Evolutionary conservation across 2,329 filamentous ascomycete genomes (phyloP).

Genomic region (Ambrosiella beaveri): DNA sequence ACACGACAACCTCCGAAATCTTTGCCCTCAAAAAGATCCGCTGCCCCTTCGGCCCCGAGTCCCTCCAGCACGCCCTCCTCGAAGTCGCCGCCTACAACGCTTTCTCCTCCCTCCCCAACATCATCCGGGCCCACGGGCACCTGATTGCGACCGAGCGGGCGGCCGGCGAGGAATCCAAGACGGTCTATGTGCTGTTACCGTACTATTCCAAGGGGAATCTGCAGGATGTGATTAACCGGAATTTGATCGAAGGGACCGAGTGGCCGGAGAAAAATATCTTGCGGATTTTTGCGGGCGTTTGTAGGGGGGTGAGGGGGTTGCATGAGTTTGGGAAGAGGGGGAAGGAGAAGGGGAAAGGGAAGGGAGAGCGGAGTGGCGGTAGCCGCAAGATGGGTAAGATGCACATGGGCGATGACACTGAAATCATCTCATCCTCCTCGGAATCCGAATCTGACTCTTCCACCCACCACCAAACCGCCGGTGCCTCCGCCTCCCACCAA

Average conservation of each 20-base stretch:
- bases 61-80: constrained; percentile 82
- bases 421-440: not conserved
- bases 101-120: constrained; percentile 66
- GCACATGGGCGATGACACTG: not conserved
- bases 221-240: constrained; percentile 97
- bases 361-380: not conserved
- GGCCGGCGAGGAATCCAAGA: constrained; percentile 52
- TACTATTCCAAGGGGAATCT: constrained; percentile 93
- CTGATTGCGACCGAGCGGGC: constrained; percentile 58
- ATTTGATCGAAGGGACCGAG: constrained; percentile 80
- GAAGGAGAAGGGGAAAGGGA: not conserved
- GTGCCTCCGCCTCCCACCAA: constrained; percentile 34
- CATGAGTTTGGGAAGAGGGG: constrained; percentile 30
- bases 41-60: constrained; percentile 94
- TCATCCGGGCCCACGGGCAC: constrained; percentile 76
- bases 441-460: not conserved
- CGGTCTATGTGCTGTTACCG: constrained; percentile 87
- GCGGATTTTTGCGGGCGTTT: constrained; percentile 82
- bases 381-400: not conserved
- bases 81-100: constrained; percentile 94
- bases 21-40: constrained; percentile 98
- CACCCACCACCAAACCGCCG: not conserved
- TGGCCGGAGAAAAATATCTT: constrained; percentile 83
- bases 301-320: constrained; percentile 74
- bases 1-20: constrained; percentile 63